Percentiles rank a stretch among this genome's conserved stretches.
These are phyloP conservation scores for Rutstroemia sp. DNA, from an alignment of 2,329 filamentous ascomycete genomes.

Conservation along the genomic window DNA sequence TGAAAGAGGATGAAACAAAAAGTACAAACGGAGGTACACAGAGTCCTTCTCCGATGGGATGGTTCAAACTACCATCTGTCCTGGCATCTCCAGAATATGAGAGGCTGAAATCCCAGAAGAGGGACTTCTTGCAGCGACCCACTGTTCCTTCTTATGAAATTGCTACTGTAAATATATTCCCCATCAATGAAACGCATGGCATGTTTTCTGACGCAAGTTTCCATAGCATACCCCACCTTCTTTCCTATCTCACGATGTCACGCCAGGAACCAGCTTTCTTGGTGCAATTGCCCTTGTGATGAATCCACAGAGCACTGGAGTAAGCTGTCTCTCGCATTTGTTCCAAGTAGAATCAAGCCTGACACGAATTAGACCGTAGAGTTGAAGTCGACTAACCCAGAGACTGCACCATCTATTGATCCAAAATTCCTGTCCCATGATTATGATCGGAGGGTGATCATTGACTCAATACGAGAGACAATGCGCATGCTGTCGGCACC, in stretches of 20 bases:
- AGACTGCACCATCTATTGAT: constrained; percentile 40
- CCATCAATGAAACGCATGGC: not conserved
- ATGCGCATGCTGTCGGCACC: constrained; percentile 22
- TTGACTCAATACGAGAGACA: constrained; percentile 33
- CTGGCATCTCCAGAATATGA: constrained; percentile 40
- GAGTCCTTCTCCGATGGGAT: constrained; percentile 36
- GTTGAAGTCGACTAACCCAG: constrained; percentile 21
- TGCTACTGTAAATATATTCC: not conserved
- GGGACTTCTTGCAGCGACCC: not conserved
- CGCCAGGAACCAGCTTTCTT: constrained; percentile 1
- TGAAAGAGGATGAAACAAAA: constrained; percentile 30
- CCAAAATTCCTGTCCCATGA: constrained; percentile 38
- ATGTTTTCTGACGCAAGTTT: constrained; percentile 36
- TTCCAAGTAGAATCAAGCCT: not conserved
- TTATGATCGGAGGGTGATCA: constrained; percentile 36
- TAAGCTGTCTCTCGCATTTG: not conserved
- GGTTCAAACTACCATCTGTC: constrained; percentile 37
- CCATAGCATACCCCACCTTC: constrained; percentile 26
- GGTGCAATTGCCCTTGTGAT: constrained; percentile 28
- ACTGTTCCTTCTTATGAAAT: not conserved
- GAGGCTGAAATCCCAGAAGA: constrained; percentile 14
- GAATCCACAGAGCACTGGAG: constrained; percentile 38
- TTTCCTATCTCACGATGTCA: constrained; percentile 1
- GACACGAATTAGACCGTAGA: not conserved
- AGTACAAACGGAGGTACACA: constrained; percentile 41